Conservation (phyloP, 2,329 filamentous ascomycete species). For the Scedosporium dehoogii region DNA sequence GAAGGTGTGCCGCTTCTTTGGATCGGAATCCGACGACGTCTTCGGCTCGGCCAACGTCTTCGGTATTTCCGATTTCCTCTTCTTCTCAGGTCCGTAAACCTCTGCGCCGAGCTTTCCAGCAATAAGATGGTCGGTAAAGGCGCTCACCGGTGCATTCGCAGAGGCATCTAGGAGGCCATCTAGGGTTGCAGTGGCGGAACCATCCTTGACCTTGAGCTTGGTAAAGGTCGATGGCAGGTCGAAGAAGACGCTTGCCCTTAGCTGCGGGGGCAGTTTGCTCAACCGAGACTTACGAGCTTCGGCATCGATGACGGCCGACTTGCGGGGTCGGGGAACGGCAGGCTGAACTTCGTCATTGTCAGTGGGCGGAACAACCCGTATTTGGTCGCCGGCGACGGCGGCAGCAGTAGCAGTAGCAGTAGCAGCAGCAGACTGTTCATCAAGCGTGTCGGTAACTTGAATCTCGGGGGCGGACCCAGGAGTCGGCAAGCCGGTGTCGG, state of each 20-base stretch:
- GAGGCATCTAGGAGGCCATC: slow-evolving; percentile 90
- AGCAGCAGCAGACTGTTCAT: not conserved
- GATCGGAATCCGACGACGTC: slow-evolving; percentile 15
- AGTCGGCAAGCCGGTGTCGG: not conserved
- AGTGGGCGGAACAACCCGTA: not conserved
- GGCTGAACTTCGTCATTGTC: slow-evolving; percentile 3
- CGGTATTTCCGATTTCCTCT: slow-evolving; percentile 28
- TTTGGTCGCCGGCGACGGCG: not conserved
- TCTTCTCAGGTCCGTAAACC: slow-evolving; percentile 57
- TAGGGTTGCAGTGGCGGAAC: slow-evolving; percentile 79
- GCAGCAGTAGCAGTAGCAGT: not conserved
- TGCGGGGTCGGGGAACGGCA: slow-evolving; percentile 5
- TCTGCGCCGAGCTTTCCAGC: slow-evolving; percentile 66
- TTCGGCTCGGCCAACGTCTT: slow-evolving; percentile 14
- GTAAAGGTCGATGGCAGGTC: slow-evolving; percentile 52
- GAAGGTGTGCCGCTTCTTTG: slow-evolving; percentile 29
- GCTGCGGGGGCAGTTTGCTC: slow-evolving; percentile 59
- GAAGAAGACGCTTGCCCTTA: slow-evolving; percentile 88
- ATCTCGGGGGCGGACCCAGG: not conserved
- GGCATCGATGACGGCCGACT: slow-evolving; percentile 12
- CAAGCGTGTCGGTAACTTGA: not conserved
- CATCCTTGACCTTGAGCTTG: slow-evolving; percentile 53
- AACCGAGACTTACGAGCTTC: slow-evolving; percentile 29
- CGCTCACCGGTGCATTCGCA: slow-evolving; percentile 74
- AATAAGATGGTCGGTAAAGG: slow-evolving; percentile 83